Evolutionary conservation across 345 rosid species (phyloP).

Genomic region (Acer yangbiense): DNA sequence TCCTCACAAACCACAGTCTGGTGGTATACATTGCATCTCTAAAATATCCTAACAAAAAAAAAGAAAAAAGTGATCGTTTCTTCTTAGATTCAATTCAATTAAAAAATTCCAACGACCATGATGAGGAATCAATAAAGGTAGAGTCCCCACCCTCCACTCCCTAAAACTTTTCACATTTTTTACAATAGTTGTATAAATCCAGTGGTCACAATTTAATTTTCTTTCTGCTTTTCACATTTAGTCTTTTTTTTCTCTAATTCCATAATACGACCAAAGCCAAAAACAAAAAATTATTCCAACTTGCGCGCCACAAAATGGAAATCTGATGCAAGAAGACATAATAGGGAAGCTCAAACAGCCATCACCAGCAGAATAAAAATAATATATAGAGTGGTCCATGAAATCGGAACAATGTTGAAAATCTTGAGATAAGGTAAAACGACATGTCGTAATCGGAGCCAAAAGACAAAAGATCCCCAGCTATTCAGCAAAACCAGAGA

Average conservation of each 20-base stretch:
- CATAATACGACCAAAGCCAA: not conserved
- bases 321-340: slow-evolving; percentile 8
- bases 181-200: not conserved
- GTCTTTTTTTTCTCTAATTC: not conserved
- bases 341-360: not conserved
- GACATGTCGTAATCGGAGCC: slow-evolving; percentile 19
- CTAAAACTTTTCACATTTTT: not conserved
- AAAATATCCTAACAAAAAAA: not conserved
- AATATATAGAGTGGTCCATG: slow-evolving; percentile 27
- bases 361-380: not conserved
- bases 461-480: slow-evolving; percentile 26
- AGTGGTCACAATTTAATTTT: not conserved
- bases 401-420: slow-evolving; percentile 12
- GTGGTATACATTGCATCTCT: not conserved
- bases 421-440: slow-evolving; percentile 20
- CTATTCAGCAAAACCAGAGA: not conserved
- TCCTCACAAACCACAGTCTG: not conserved
- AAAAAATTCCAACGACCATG: not conserved
- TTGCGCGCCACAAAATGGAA: not conserved
- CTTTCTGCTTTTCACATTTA: not conserved
- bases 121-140: not conserved
- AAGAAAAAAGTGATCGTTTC: not conserved
- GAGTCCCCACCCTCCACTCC: not conserved
- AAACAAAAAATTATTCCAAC: too few species aligned
- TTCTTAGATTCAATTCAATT: not conserved